Conservation (phyloP, 495 filamentous ascomycete species). For the Hypomontagnella monticulosa region DNA sequence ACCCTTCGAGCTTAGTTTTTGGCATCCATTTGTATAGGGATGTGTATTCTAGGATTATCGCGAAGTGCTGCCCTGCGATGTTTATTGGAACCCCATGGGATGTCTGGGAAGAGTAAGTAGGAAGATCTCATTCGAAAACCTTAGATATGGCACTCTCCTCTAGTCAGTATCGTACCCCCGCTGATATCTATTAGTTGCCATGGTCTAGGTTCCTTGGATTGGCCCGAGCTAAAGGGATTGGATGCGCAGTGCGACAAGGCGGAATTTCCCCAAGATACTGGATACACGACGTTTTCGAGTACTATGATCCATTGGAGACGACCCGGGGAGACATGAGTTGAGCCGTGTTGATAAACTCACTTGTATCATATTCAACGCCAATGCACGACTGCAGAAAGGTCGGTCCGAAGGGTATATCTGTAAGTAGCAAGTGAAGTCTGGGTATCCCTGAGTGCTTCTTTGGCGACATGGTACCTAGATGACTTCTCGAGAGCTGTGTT, state of each 20-base stretch:
- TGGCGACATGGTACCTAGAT: too few relatives aligned
- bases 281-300: conserved; percentile 49
- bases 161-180: neutral
- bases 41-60: conserved; percentile 51
- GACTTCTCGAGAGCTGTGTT: too few relatives aligned
- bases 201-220: conserved; percentile 9
- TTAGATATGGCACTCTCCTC: neutral
- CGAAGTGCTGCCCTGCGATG: conserved; percentile 46
- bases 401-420: too few relatives aligned
- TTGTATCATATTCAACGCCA: too few relatives aligned
- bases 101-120: conserved; percentile 50
- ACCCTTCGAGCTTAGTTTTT: conserved; percentile 57
- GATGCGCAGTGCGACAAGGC: conserved; percentile 43
- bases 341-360: too few relatives aligned
- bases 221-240: conserved; percentile 41
- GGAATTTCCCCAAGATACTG: conserved; percentile 51
- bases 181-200: conserved; percentile 25
- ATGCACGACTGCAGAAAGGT: too few relatives aligned
- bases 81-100: conserved; percentile 55
- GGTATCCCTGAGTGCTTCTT: too few relatives aligned
- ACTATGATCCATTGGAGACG: conserved; percentile 52
- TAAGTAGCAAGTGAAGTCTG: too few relatives aligned
- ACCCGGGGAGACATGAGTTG: conserved; percentile 2
- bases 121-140: too few relatives aligned
- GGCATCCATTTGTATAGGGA: conserved; percentile 69